A percentile compares a stretch with the other conserved stretches of the same genome.
These are phyloP conservation scores for Alternaria sp. DNA, from an alignment of 2,329 filamentous ascomycete species.

Conservation along the genomic window DNA sequence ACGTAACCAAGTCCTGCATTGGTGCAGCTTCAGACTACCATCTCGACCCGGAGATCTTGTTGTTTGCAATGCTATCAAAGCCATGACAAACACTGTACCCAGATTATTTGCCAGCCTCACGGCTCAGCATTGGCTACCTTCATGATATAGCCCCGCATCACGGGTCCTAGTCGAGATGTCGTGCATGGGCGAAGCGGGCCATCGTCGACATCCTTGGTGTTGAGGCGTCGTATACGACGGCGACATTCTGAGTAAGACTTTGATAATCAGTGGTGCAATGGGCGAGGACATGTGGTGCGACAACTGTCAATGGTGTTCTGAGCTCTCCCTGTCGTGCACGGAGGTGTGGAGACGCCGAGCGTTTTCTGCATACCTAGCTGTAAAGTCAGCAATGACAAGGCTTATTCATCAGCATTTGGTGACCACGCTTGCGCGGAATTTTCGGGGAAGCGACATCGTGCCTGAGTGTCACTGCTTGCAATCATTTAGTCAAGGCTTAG, in stretches of 20 bases:
- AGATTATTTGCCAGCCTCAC: neutral
- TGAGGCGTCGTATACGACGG: neutral
- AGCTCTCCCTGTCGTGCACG: constrained; percentile 4
- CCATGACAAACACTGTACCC: constrained; percentile 20
- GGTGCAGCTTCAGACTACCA: neutral
- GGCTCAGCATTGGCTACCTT: neutral
- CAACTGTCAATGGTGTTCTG: neutral
- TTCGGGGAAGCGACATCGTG: neutral
- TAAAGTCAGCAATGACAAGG: constrained; percentile 22
- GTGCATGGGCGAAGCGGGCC: neutral
- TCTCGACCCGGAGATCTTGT: neutral
- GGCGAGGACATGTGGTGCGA: neutral
- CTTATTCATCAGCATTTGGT: constrained; percentile 29
- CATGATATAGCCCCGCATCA: neutral
- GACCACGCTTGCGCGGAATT: neutral
- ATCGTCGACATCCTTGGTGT: neutral
- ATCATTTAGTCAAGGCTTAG: constrained; percentile 18
- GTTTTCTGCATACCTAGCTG: constrained; percentile 15
- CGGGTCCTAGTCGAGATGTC: neutral
- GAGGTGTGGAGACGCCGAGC: constrained; percentile 4
- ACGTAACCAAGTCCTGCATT: constrained; percentile 7
- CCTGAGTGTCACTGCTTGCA: neutral
- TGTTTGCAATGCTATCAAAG: constrained; percentile 6
- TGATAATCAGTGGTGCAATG: constrained; percentile 25
- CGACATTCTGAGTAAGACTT: constrained; percentile 19